Percentiles rank a stretch among this genome's conserved stretches.
Evolutionary conservation across 1,139 yeast genomes (phyloP).

Genomic region (Candida mesenterica): DNA sequence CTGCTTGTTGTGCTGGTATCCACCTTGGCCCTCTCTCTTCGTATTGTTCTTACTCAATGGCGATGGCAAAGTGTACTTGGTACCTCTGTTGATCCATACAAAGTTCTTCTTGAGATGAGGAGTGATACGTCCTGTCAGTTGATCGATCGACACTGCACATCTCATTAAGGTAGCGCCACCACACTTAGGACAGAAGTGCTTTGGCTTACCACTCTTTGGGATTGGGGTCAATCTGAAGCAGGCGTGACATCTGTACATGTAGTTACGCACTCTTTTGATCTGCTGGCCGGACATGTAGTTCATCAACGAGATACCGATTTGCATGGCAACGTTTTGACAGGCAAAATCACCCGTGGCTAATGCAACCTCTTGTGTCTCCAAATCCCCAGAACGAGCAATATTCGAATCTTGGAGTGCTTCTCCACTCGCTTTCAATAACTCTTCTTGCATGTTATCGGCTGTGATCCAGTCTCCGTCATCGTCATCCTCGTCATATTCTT

Average conservation of each 20-base stretch:
- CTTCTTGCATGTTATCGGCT: conserved; percentile 74
- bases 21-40: conserved; percentile 66
- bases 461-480: conserved; percentile 98
- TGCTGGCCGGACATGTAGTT: conserved; percentile 82
- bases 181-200: conserved; percentile 94
- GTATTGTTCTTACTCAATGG: conserved; percentile 67
- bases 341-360: conserved; percentile 96
- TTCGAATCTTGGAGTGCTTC: conserved; percentile 38
- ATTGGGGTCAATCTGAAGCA: conserved; percentile 82
- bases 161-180: conserved; percentile 89
- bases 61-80: conserved; percentile 68
- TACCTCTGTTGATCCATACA: conserved; percentile 93
- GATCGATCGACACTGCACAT: conserved; percentile 85
- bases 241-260: conserved; percentile 96
- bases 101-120: conserved; percentile 92
- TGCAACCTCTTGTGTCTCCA: conserved; percentile 56
- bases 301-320: conserved; percentile 83
- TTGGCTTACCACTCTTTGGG: conserved; percentile 71
- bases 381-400: conserved; percentile 8
- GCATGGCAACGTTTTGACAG: conserved; percentile 91
- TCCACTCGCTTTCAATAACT: conserved; percentile 61
- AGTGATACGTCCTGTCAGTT: conserved; percentile 73
- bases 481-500: conserved; percentile 54
- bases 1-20: conserved; percentile 64
- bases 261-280: conserved; percentile 81